These are phyloP conservation scores for Pterocarpus santalinus DNA, from an alignment of 306 rosid species.

Conservation along the genomic window DNA sequence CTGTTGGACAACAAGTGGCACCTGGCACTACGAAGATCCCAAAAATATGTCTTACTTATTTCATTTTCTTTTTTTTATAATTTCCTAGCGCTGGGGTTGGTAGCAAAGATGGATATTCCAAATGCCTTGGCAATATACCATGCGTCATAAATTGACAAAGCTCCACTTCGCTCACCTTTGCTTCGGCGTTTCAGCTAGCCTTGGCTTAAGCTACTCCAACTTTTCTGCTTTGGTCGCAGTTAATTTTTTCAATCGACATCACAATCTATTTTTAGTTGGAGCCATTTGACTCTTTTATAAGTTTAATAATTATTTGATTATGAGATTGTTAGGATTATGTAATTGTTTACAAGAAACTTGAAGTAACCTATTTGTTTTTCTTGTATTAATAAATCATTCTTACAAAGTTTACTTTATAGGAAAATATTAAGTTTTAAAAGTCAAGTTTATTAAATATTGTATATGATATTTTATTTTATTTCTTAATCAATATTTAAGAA, in stretches of 20 bases:
- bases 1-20: not conserved
- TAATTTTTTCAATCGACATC: not conserved
- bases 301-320: not conserved
- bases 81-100: not conserved
- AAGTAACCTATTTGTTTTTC: not conserved
- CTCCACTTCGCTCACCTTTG: not conserved
- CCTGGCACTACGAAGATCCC: not conserved
- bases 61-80: too few species aligned
- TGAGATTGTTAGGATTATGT: not conserved
- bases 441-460: too few species aligned
- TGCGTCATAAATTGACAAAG: slow-evolving; percentile 41
- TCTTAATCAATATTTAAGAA: too few species aligned
- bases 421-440: too few species aligned
- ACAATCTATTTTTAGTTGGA: not conserved
- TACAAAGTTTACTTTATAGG: too few species aligned
- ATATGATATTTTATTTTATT: too few species aligned
- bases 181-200: not conserved
- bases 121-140: slow-evolving; percentile 64
- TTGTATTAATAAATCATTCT: not conserved
- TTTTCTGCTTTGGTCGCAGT: not conserved
- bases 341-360: not conserved
- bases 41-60: not conserved
- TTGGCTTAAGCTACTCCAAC: not conserved
- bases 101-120: slow-evolving; percentile 60
- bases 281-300: not conserved